phyloP scores from a whole-genome alignment of 164 flowering plant genomes.

The Tetrastigma voinierianum region DNA sequence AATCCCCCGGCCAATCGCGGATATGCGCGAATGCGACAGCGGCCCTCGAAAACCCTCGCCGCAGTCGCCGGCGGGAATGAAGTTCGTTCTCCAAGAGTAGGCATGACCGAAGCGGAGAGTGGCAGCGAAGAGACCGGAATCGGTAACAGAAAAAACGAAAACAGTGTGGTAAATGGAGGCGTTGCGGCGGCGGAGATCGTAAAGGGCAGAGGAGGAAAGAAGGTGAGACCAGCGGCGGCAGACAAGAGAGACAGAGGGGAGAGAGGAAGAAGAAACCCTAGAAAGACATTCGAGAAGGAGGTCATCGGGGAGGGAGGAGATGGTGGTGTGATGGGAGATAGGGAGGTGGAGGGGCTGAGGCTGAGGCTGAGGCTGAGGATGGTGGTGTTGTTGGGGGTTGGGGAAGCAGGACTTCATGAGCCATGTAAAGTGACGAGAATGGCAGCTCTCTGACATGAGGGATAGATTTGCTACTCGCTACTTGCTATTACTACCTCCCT shows the following conservation, averaged over 20 bases:
- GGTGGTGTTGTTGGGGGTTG: slow-evolving; percentile 33
- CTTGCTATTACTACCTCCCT: too few species aligned
- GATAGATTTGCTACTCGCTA: too few species aligned
- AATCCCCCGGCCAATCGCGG: slow-evolving; percentile 46
- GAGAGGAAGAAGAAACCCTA: slow-evolving; percentile 53
- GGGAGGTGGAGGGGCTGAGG: slow-evolving; percentile 14
- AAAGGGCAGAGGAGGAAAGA: slow-evolving; percentile 42
- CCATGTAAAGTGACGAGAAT: slow-evolving; percentile 77
- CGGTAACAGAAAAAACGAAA: slow-evolving; percentile 42
- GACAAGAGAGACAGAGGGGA: slow-evolving; percentile 55
- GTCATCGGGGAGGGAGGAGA: slow-evolving; percentile 78
- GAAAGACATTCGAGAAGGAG: slow-evolving; percentile 74
- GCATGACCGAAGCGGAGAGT: slow-evolving; percentile 22
- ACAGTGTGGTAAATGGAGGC: slow-evolving; percentile 39
- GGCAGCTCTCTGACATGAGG: slow-evolving; percentile 48
- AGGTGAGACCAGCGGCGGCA: slow-evolving; percentile 62
- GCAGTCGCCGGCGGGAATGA: slow-evolving; percentile 14
- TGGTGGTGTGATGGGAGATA: slow-evolving; percentile 21
- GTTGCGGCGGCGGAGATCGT: slow-evolving; percentile 55
- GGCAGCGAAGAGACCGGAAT: slow-evolving; percentile 39
- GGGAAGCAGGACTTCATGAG: slow-evolving; percentile 82
- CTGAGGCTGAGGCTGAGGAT: slow-evolving; percentile 5
- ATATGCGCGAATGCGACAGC: slow-evolving; percentile 44
- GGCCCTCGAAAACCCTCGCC: slow-evolving; percentile 17
- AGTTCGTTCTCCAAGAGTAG: slow-evolving; percentile 31